Conservation (phyloP, 2,329 filamentous ascomycete genomes). For the Metarhizium humberi region DNA sequence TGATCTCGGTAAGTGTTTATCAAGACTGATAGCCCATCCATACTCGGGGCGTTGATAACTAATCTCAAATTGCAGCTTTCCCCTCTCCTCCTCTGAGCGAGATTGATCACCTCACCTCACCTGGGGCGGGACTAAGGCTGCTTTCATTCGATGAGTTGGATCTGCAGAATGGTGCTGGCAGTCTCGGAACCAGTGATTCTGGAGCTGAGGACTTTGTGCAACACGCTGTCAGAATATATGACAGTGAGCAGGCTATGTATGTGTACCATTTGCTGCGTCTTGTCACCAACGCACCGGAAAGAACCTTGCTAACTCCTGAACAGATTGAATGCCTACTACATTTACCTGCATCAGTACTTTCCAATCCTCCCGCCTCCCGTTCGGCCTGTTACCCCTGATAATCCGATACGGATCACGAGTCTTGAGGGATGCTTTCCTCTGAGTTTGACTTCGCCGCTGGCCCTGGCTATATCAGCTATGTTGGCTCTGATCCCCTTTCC, state of each 20-base stretch:
- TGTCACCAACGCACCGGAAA: not conserved
- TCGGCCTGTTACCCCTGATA: not conserved
- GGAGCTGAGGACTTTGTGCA: not conserved
- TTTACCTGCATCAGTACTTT: slow-evolving; percentile 1
- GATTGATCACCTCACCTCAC: slow-evolving; percentile 2
- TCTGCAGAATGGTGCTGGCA: not conserved
- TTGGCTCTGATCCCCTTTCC: not conserved
- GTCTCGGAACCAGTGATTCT: not conserved
- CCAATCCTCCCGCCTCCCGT: slow-evolving; percentile 1
- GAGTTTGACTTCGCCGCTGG: not conserved
- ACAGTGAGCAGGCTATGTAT: not conserved
- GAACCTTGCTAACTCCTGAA: not conserved
- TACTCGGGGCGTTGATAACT: too few species aligned
- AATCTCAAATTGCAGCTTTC: not conserved
- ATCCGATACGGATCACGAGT: not conserved
- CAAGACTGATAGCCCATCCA: not conserved
- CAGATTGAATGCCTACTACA: slow-evolving; percentile 5
- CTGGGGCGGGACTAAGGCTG: not conserved
- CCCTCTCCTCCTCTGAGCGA: not conserved
- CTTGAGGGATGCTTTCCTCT: not conserved
- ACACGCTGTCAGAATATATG: not conserved
- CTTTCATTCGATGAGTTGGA: not conserved
- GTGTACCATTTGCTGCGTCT: not conserved
- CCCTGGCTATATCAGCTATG: not conserved
- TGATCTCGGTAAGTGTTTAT: not conserved